phyloP scores from a whole-genome alignment of 1,139 yeast genomes.

The Blastobotrys apis region DNA sequence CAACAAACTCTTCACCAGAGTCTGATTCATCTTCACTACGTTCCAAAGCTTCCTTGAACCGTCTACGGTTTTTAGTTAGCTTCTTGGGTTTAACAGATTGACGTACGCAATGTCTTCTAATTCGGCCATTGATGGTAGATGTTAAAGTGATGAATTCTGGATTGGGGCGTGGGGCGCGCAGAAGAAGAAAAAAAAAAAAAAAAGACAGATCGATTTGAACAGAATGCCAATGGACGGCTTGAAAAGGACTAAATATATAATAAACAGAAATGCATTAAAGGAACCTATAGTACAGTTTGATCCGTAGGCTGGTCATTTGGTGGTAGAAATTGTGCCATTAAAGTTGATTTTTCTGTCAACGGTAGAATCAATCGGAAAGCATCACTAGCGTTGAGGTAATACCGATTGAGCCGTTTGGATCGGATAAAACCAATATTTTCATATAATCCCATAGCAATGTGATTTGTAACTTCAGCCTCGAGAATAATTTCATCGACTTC shows the following conservation, averaged over 20 bases:
- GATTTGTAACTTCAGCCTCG: slow-evolving; percentile 85
- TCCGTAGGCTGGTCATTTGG: too few relatives aligned
- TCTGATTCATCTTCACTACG: slow-evolving; percentile 14
- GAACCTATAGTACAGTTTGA: neutral
- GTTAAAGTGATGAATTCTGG: neutral
- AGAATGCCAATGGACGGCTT: neutral
- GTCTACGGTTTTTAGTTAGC: slow-evolving; percentile 2
- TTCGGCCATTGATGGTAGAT: neutral
- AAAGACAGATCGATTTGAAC: neutral
- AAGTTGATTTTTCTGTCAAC: slow-evolving; percentile 47
- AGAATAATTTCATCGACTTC: slow-evolving; percentile 82
- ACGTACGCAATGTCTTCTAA: slow-evolving; percentile 7
- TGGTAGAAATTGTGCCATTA: slow-evolving; percentile 37
- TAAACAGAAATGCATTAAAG: neutral
- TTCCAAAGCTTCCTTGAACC: slow-evolving; percentile 15
- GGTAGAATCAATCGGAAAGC: slow-evolving; percentile 80
- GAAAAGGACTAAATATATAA: neutral
- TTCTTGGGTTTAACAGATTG: neutral
- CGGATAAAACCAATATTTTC: slow-evolving; percentile 85
- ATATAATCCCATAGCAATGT: slow-evolving; percentile 70
- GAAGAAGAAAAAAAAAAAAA: neutral
- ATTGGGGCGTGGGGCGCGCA: neutral
- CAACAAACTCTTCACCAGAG: slow-evolving; percentile 24
- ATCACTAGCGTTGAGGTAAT: slow-evolving; percentile 88
- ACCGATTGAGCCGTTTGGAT: slow-evolving; percentile 74